phyloP scores from a whole-genome alignment of 176 grass and related monocot species.

The Tillandsia leiboldiana region DNA sequence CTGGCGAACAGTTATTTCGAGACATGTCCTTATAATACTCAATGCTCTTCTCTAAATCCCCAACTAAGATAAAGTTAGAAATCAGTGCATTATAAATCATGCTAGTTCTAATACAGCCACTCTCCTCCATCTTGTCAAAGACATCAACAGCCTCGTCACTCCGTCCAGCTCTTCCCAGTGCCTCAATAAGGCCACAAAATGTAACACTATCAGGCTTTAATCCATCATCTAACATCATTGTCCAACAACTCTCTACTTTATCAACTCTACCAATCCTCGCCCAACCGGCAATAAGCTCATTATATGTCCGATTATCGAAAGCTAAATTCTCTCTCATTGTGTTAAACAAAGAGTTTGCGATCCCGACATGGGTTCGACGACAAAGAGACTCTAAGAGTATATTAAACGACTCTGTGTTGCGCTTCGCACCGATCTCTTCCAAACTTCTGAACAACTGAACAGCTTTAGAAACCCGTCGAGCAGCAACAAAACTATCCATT shows the following conservation, averaged over 20 bases:
- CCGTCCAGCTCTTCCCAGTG: constrained; percentile 43
- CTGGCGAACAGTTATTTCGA: constrained; percentile 34
- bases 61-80: constrained; percentile 49
- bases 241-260: constrained; percentile 45
- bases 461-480: constrained; percentile 50
- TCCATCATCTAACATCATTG: constrained; percentile 59
- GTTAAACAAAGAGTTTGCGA: constrained; percentile 46
- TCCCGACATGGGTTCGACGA: constrained; percentile 47
- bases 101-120: constrained; percentile 32
- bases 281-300: constrained; percentile 68
- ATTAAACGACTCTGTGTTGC: constrained; percentile 32
- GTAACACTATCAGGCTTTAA: constrained; percentile 47
- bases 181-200: constrained; percentile 61
- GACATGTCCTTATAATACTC: constrained; percentile 72
- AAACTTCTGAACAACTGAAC: constrained; percentile 44
- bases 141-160: constrained; percentile 37
- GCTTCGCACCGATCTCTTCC: constrained; percentile 32
- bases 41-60: constrained; percentile 55
- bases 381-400: constrained; percentile 49
- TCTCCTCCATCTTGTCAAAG: constrained; percentile 53
- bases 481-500: constrained; percentile 52
- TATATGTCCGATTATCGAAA: constrained; percentile 42
- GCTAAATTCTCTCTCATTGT: constrained; percentile 17
- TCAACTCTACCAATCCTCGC: constrained; percentile 60
- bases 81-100: constrained; percentile 69